These are phyloP conservation scores for Leucocoprinus leucothites DNA, from an alignment of 768 basidiomycete species.

Conservation along the genomic window DNA sequence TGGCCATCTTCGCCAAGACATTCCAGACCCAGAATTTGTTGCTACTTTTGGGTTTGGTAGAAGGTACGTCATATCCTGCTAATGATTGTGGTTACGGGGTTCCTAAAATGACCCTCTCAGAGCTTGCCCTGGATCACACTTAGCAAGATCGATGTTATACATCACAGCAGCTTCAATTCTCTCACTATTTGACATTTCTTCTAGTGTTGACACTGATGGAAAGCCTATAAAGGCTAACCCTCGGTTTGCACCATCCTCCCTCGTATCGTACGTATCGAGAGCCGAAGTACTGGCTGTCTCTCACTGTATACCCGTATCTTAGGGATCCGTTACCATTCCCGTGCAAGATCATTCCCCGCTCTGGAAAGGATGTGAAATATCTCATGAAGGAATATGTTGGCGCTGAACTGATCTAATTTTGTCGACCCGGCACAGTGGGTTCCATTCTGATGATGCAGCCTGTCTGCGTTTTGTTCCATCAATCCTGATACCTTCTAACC, in stretches of 20 bases:
- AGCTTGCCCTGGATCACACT: constrained; percentile 10
- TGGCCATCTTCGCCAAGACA: not conserved
- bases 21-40: too few relatives aligned
- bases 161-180: constrained; percentile 10
- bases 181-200: constrained; percentile 17
- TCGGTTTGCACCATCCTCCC: not conserved
- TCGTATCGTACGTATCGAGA: not conserved
- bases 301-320: not conserved
- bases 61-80: not conserved
- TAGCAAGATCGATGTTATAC: constrained; percentile 4
- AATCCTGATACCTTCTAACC: too few relatives aligned
- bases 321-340: not conserved
- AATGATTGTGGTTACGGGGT: not conserved
- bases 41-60: too few relatives aligned
- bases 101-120: not conserved
- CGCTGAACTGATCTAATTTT: not conserved
- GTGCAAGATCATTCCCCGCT: not conserved
- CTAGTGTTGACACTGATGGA: constrained; percentile 5
- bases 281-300: not conserved
- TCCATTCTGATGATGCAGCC: too few relatives aligned
- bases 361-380: not conserved
- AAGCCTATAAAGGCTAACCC: constrained; percentile 3
- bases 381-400: not conserved
- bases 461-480: too few relatives aligned
- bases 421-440: too few relatives aligned